These are phyloP conservation scores for Handroanthus guayacan DNA, from an alignment of 257 asterid genomes.

Conservation along the genomic window DNA sequence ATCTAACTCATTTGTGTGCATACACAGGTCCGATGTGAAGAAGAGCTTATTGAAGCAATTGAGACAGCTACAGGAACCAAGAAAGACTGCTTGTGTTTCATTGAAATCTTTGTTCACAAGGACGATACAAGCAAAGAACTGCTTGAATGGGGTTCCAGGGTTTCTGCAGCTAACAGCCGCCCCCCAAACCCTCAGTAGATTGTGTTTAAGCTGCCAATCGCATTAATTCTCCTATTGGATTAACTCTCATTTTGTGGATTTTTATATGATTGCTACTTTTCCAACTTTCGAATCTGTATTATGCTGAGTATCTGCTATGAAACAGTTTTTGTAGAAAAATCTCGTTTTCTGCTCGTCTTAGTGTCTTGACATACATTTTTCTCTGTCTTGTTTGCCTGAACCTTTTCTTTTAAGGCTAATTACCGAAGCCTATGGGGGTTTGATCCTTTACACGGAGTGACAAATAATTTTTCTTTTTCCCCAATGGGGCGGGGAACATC, in stretches of 20 bases:
- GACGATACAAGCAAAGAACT: constrained; percentile 92
- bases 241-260: background rate
- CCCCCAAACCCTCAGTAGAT: constrained; percentile 82
- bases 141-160: constrained; percentile 91
- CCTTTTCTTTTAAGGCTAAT: background rate
- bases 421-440: too few relatives aligned
- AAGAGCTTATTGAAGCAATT: constrained; percentile 70
- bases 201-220: background rate
- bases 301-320: background rate
- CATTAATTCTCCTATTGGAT: too few relatives aligned
- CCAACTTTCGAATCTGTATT: background rate
- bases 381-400: background rate
- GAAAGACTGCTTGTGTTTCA: constrained; percentile 73
- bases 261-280: background rate
- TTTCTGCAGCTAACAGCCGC: constrained; percentile 80
- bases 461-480: too few relatives aligned
- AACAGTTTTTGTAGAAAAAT: background rate
- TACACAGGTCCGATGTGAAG: constrained; percentile 64
- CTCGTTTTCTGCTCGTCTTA: background rate
- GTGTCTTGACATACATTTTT: background rate
- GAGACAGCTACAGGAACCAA: constrained; percentile 60
- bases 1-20: background rate
- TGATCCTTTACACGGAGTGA: too few relatives aligned
- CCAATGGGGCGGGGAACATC: too few relatives aligned
- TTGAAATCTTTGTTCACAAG: constrained; percentile 83